phyloP scores from a whole-genome alignment of 2,329 filamentous ascomycete genomes.

The Chaetomium sp. region DNA sequence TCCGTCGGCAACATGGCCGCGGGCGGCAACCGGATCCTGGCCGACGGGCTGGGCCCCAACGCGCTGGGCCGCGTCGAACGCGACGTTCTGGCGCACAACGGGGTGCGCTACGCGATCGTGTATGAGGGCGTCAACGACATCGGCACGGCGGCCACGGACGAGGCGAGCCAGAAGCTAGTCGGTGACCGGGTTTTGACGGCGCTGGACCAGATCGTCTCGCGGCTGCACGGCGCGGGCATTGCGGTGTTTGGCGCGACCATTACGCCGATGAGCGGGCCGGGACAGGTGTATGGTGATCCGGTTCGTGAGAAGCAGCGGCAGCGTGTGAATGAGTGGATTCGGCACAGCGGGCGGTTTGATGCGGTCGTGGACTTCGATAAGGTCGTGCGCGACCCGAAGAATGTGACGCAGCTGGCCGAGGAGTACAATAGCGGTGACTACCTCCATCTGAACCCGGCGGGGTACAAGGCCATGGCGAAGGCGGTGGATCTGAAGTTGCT shows the following conservation, averaged over 20 bases:
- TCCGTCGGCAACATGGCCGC: constrained; percentile 53
- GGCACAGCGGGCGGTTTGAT: constrained; percentile 49
- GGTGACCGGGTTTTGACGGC: constrained; percentile 45
- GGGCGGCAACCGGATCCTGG: constrained; percentile 55
- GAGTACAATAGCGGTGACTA: constrained; percentile 53
- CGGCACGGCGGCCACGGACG: constrained; percentile 41
- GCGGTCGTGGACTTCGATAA: constrained; percentile 56
- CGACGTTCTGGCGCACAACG: constrained; percentile 51
- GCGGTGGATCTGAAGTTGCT: constrained; percentile 49
- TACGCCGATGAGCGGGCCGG: constrained; percentile 37
- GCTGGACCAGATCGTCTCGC: constrained; percentile 48
- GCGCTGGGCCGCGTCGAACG: constrained; percentile 51
- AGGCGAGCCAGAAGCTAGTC: constrained; percentile 37
- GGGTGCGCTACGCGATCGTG: constrained; percentile 49
- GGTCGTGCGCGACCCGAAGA: constrained; percentile 43
- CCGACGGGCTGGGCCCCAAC: constrained; percentile 54
- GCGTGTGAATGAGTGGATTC: constrained; percentile 53
- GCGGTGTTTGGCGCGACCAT: constrained; percentile 51
- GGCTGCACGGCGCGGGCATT: constrained; percentile 47
- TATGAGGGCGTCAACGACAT: constrained; percentile 62
- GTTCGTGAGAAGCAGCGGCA: constrained; percentile 48
- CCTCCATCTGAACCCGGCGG: constrained; percentile 50
- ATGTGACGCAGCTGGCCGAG: constrained; percentile 37
- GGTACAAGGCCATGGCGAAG: constrained; percentile 50
- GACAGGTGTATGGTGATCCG: constrained; percentile 45